Evolutionary conservation across 768 basidiomycete genomes (phyloP), one percentile per base, ranked within the genome.

Genomic region (Calocybe gangraenosa): DNA sequence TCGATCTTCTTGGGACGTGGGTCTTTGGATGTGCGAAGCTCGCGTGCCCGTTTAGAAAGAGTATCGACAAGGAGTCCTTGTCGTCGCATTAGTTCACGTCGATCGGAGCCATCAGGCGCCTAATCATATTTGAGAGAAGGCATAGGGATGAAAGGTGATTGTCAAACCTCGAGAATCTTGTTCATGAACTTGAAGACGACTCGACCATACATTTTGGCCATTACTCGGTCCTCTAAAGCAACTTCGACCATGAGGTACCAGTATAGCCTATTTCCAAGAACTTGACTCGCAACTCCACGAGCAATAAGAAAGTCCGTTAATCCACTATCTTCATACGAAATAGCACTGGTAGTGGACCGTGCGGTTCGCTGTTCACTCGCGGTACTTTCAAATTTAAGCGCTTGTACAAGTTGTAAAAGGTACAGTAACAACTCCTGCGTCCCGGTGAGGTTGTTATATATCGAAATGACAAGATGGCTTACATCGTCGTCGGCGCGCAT

Each of bases 181-280:
- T 78, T 82, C 79, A 92, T 86, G 58, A 92, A 98, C 50, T 86
- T 87, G 70, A 81, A 94, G 5, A 90, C 89, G 6, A 96, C 90
- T 33, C 84, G 76, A 3, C 86, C 91, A 54, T 93, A 98, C 87
- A 95, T 92, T 70, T 92, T 93, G 3, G 89, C 88, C 61, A 91
- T 81, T 18, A 82, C 71, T 48, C 82, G 81, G 58, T 93, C 91
- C 57, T 93, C 90, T 36, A 90, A 66, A 17, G 91, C 89, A 14
- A 92, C 84, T 61, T 98, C 96, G 3, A 98, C 94, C 81, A 93
- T 92, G 44, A 98, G 81, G 57, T 98, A 99, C 96, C 96, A 98
- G 61, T 95, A 88, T 52, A 98, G 71, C 19, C 90, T 76, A 55
- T 97, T 97, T 0, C 94, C 96, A 1, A 99, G 70, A 0, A 95